Evolutionary conservation across 805 yeast genomes (phyloP), one percentile per base, ranked within the genome.

Genomic region (Starmerella bombicola): DNA sequence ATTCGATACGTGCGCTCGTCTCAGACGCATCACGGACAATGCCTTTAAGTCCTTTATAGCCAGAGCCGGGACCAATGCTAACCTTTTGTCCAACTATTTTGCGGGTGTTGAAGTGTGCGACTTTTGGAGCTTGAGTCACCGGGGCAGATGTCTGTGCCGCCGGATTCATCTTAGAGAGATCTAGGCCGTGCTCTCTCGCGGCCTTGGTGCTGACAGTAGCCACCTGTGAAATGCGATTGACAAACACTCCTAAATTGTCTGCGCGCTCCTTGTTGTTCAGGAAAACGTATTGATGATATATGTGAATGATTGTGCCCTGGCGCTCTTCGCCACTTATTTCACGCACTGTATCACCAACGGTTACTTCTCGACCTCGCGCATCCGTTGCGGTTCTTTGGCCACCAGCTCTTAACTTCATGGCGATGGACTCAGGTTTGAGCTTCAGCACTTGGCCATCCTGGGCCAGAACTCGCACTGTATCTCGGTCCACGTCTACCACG

Each of bases 1-100:
- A 70, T 63, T 91, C 98, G 33, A 91, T 82, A 45, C 96, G 73
- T 1, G 96, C 97, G 51, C 71, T 73, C 12, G 80, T 80, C 47
- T 93, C 98, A 53, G 84, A 91, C 8, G 95, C 84, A 57, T 91
- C 97, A 51, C 81, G 80, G 32, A 91, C 83, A 49, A 83, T 80
- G 58, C 98, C 98, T 65, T 79, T 77, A 51, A 84, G 75, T 34
- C 98, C 97, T 64, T 91, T 91, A 60, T 88, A 84, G 35, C 74
- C 76, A 23, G 93, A 91, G n/a, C 95, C 84, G 55, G 80, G 77
- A 29, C 82, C 74, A 36, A 91, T 80, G 49, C 84, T 74, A 18
- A 91, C 95, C 43, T 80, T 79, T 56, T 83, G 84, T 51, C 83
- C 80, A 28, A 91, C 56, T 22, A 93, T 74, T 35, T 52, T 47